Percentiles rank a stretch among this genome's conserved stretches.
These are phyloP conservation scores for Suillus americanus DNA, from an alignment of 768 basidiomycete species.

Conservation along the genomic window DNA sequence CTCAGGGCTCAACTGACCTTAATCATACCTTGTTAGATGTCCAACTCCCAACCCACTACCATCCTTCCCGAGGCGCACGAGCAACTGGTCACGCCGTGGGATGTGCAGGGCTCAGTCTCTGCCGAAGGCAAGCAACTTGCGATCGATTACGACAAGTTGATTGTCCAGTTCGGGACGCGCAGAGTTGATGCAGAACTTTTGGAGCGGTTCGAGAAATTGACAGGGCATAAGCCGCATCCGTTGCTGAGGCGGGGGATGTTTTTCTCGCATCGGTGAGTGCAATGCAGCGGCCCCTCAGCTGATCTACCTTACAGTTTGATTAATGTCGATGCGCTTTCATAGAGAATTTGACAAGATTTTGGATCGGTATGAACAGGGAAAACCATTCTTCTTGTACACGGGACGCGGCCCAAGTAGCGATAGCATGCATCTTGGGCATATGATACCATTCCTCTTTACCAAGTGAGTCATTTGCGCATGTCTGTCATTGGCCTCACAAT, in stretches of 20 bases:
- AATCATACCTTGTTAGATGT: constrained; percentile 16
- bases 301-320: background rate
- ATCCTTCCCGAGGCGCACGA: constrained; percentile 37
- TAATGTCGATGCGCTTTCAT: constrained; percentile 8
- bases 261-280: constrained; percentile 90
- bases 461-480: constrained; percentile 56
- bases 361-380: constrained; percentile 93
- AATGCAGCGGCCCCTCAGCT: background rate
- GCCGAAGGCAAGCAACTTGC: constrained; percentile 87
- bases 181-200: constrained; percentile 74
- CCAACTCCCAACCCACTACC: constrained; percentile 10
- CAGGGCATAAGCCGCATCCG: constrained; percentile 85
- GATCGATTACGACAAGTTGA: constrained; percentile 96
- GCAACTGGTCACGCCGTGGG: constrained; percentile 96
- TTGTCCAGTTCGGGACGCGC: constrained; percentile 92
- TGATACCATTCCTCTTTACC: constrained; percentile 96
- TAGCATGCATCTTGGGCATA: constrained; percentile 96
- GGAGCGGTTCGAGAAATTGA: constrained; percentile 87
- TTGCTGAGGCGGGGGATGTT: constrained; percentile 91
- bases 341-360: constrained; percentile 94
- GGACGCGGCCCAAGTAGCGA: constrained; percentile 96
- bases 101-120: constrained; percentile 89
- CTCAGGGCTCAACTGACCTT: background rate
- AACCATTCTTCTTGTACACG: constrained; percentile 98
- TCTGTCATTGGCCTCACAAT: constrained; percentile 1